Evolutionary conservation across 805 yeast genomes (phyloP).

Genomic region (Schwanniomyces polymorphus): DNA sequence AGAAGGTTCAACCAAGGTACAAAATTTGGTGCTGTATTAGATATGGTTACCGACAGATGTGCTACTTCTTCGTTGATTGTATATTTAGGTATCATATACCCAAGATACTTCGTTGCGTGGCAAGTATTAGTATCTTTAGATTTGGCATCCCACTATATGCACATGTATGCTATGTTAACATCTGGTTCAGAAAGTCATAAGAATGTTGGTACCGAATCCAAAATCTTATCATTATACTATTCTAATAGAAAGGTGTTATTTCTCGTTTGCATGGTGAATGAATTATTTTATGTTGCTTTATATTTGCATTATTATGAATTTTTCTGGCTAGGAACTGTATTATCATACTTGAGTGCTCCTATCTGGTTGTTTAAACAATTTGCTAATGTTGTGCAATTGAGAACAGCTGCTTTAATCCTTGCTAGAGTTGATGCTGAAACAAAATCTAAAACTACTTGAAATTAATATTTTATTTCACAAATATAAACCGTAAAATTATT

Average conservation of each 20-base stretch:
- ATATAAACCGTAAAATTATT: slow-evolving; percentile 1
- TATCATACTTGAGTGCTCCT: slow-evolving; percentile 69
- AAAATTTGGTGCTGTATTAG: slow-evolving; percentile 92
- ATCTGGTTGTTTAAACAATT: slow-evolving; percentile 88
- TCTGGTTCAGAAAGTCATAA: slow-evolving; percentile 84
- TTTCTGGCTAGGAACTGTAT: slow-evolving; percentile 59
- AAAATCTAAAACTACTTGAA: slow-evolving; percentile 19
- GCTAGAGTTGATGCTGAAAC: slow-evolving; percentile 75
- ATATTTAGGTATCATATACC: slow-evolving; percentile 78
- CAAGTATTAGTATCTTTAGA: slow-evolving; percentile 84
- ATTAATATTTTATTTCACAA: neutral
- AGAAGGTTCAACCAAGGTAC: slow-evolving; percentile 86
- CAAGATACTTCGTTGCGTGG: slow-evolving; percentile 65
- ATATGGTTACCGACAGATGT: slow-evolving; percentile 98
- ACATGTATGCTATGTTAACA: slow-evolving; percentile 91
- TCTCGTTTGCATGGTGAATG: slow-evolving; percentile 89
- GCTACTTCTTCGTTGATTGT: slow-evolving; percentile 93
- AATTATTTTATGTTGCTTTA: slow-evolving; percentile 85
- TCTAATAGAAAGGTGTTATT: slow-evolving; percentile 82
- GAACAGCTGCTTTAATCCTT: slow-evolving; percentile 77
- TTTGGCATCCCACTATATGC: slow-evolving; percentile 94
- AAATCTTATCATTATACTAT: slow-evolving; percentile 81
- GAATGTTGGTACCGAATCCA: slow-evolving; percentile 68
- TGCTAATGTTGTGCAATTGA: slow-evolving; percentile 85
- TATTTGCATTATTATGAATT: slow-evolving; percentile 71